Conservation (phyloP, 1,284 basidiomycete genomes). For the Pyrrhoderma noxium region DNA sequence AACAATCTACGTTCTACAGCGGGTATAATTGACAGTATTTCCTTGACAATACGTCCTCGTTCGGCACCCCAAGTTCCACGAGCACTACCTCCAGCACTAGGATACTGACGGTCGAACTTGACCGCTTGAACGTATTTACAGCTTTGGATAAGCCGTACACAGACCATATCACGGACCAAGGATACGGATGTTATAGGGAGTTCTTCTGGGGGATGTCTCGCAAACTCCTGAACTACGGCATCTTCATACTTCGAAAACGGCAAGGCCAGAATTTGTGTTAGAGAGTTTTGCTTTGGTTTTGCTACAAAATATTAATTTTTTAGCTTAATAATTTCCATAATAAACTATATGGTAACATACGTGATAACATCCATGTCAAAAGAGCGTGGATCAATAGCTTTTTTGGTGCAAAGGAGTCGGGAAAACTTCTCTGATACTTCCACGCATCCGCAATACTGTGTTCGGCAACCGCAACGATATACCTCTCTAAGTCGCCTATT, state of each 20-base stretch:
- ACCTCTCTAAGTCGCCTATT: slow-evolving; percentile 60
- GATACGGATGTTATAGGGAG: slow-evolving; percentile 44
- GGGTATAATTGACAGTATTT: slow-evolving; percentile 54
- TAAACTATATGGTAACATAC: slow-evolving; percentile 37
- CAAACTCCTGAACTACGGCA: slow-evolving; percentile 45
- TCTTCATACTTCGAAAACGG: slow-evolving; percentile 62
- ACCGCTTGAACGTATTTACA: slow-evolving; percentile 69
- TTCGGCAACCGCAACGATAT: slow-evolving; percentile 57
- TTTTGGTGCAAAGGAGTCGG: slow-evolving; percentile 45
- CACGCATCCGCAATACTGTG: slow-evolving; percentile 60
- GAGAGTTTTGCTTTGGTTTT: slow-evolving; percentile 45
- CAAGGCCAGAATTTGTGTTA: slow-evolving; percentile 53
- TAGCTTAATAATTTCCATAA: slow-evolving; percentile 3
- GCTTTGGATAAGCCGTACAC: slow-evolving; percentile 68
- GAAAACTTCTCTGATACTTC: slow-evolving; percentile 63
- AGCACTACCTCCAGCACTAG: slow-evolving; percentile 28
- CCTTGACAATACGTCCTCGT: slow-evolving; percentile 62
- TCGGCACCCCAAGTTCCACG: slow-evolving; percentile 32
- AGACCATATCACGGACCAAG: slow-evolving; percentile 74
- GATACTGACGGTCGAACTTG: slow-evolving; percentile 64
- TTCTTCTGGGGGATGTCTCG: slow-evolving; percentile 46
- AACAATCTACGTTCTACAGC: slow-evolving; percentile 47
- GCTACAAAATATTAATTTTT: slow-evolving; percentile 37
- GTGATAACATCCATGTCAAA: slow-evolving; percentile 59
- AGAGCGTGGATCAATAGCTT: slow-evolving; percentile 50